These are phyloP conservation scores for Raffaelea ambrosiae DNA, from an alignment of 2,329 filamentous ascomycete genomes.

Conservation along the genomic window DNA sequence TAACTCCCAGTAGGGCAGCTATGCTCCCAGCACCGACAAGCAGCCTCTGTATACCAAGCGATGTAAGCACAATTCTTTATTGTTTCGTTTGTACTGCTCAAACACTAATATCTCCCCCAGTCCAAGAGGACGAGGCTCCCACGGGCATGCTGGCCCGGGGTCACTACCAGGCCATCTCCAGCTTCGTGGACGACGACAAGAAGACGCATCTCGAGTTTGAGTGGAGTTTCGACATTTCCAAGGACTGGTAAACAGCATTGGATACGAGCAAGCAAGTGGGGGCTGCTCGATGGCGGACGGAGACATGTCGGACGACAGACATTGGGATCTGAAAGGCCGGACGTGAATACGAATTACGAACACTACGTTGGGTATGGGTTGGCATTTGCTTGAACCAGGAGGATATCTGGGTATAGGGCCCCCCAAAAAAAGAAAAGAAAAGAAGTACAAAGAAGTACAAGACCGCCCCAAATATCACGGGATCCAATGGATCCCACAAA, in stretches of 20 bases:
- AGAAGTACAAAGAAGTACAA: too few species aligned
- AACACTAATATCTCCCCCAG: constrained; percentile 32
- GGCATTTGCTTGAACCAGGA: too few species aligned
- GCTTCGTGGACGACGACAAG: constrained; percentile 93
- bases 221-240: constrained; percentile 94
- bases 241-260: constrained; percentile 79
- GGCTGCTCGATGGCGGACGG: too few species aligned
- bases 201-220: constrained; percentile 85
- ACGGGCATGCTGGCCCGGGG: constrained; percentile 84
- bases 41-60: constrained; percentile 81
- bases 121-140: constrained; percentile 86
- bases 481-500: too few species aligned
- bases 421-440: too few species aligned
- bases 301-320: too few species aligned
- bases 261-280: too few species aligned
- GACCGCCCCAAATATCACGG: too few species aligned
- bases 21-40: constrained; percentile 84
- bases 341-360: too few species aligned
- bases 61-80: constrained; percentile 59
- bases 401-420: too few species aligned
- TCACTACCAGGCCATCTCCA: constrained; percentile 81
- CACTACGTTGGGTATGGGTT: too few species aligned
- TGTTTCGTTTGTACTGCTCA: neutral
- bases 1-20: constrained; percentile 60
- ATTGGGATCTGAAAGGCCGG: too few species aligned